Evolutionary conservation across 352 stramenopile genomes (phyloP), one percentile per base, ranked within the genome.

Genomic region (Globisporangium paddicum): DNA sequence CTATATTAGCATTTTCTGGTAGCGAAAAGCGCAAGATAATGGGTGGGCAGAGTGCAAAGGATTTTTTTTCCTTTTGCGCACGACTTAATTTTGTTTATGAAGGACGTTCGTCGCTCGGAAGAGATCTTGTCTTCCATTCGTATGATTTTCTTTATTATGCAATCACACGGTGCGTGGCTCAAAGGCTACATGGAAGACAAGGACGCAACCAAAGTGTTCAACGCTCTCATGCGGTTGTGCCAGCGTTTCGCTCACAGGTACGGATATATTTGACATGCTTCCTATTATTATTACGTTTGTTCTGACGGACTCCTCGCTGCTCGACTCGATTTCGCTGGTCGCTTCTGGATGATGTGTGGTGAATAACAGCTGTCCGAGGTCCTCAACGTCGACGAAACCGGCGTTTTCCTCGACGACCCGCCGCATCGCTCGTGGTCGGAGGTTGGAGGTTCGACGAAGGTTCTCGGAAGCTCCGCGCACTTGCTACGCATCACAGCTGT

Each of bases 301-400:
- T 32, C 28, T 32, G 28, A 32, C 28, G 28, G 6, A 32, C n/a
- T n/a, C n/a, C n/a, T n/a, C n/a, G n/a, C n/a, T n/a, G n/a, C n/a
- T n/a, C n/a, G n/a, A n/a, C n/a, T n/a, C n/a, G n/a, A n/a, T n/a
- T n/a, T n/a, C n/a, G n/a, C n/a, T n/a, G n/a, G n/a, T 38, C 34
- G 34, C 8, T 38, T 38, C 34, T 38, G 34, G 34, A 10, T 13
- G 34, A 38, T 10, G 34, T 38, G n/a, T 38, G 3, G 34, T 7
- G 34, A 38, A 38, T 38, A 38, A 5, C 34, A 38, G 34, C 8
- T 10, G 8, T 38, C 34, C 14, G 34, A 38, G 34, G 51, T 19
- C 16, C 13, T 52, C 18, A 37, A 32, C 7, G 16, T n/a, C 35
- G 64, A 71, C 37, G 68, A 75, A 54, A 67, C 68, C 0, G 28